phyloP scores from a whole-genome alignment of 257 asterid genomes.

The Solanum ossicruentum region DNA sequence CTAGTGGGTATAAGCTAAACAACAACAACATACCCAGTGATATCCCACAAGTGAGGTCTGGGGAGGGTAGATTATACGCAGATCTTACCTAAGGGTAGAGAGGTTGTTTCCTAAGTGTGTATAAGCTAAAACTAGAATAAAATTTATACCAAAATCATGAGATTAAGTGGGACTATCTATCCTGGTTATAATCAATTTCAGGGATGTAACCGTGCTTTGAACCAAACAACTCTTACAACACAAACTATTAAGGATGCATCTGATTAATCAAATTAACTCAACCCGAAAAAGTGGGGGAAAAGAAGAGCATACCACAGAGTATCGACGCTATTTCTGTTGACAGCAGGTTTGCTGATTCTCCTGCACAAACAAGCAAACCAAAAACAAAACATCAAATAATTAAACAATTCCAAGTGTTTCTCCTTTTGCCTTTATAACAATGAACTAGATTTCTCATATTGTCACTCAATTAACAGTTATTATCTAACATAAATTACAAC shows the following conservation, averaged over 20 bases:
- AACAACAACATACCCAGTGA: no score
- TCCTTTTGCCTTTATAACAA: neutral
- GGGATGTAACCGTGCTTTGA: neutral
- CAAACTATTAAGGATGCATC: neutral
- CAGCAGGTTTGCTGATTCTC: conserved; percentile 29
- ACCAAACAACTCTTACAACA: neutral
- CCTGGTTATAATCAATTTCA: neutral
- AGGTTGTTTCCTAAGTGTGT: no score
- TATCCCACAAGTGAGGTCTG: no score
- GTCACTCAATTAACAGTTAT: neutral
- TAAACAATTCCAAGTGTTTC: neutral
- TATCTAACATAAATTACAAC: neutral
- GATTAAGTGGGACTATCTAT: neutral
- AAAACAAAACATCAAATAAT: neutral
- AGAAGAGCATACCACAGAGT: conserved; percentile 27
- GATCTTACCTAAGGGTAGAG: no score
- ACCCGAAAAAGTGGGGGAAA: neutral
- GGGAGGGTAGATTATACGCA: no score
- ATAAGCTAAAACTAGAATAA: neutral
- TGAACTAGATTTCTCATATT: neutral
- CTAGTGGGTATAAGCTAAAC: neutral
- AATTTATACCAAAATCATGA: neutral
- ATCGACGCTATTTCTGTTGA: conserved; percentile 25
- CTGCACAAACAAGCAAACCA: conserved; percentile 3
- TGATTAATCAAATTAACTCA: neutral